These are phyloP conservation scores for Solanum verrucosum DNA, from an alignment of 257 asterid genomes.

Conservation along the genomic window DNA sequence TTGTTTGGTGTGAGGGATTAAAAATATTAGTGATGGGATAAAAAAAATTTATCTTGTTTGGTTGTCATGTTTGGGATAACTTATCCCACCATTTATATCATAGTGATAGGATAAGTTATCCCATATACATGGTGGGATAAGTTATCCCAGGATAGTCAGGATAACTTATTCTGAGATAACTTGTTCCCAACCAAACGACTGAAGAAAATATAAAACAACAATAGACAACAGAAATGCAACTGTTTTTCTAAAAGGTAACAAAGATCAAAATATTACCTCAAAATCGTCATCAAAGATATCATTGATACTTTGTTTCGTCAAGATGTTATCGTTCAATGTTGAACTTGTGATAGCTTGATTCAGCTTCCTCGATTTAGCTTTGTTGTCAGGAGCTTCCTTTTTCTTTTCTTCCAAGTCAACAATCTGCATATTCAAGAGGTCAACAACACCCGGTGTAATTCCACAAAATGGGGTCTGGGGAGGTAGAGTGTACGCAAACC, in stretches of 20 bases:
- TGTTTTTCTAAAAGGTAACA: not conserved
- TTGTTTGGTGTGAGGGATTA: too few relatives aligned
- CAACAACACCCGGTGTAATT: not conserved
- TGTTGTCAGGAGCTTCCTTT: slow-evolving; percentile 18
- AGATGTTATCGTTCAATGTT: slow-evolving; percentile 6
- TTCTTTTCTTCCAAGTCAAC: slow-evolving; percentile 51
- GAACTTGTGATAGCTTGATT: slow-evolving; percentile 10
- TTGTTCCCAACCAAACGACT: too few relatives aligned
- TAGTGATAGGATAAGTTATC: too few relatives aligned
- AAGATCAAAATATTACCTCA: slow-evolving; percentile 19
- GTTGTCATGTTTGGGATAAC: too few relatives aligned
- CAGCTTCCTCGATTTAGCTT: slow-evolving; percentile 11
- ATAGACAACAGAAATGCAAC: not conserved
- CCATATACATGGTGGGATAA: too few relatives aligned
- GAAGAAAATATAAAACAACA: not conserved
- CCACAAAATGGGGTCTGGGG: not conserved
- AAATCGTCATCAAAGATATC: slow-evolving; percentile 25
- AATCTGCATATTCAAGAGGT: slow-evolving; percentile 25
- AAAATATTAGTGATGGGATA: too few relatives aligned
- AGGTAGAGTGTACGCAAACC: not conserved
- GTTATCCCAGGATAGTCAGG: too few relatives aligned
- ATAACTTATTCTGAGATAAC: too few relatives aligned
- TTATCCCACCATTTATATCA: too few relatives aligned
- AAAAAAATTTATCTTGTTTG: too few relatives aligned
- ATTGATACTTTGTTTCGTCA: slow-evolving; percentile 16